Evolutionary conservation across 2,329 filamentous ascomycete genomes (phyloP).

Genomic region (Fusarium humuli): DNA sequence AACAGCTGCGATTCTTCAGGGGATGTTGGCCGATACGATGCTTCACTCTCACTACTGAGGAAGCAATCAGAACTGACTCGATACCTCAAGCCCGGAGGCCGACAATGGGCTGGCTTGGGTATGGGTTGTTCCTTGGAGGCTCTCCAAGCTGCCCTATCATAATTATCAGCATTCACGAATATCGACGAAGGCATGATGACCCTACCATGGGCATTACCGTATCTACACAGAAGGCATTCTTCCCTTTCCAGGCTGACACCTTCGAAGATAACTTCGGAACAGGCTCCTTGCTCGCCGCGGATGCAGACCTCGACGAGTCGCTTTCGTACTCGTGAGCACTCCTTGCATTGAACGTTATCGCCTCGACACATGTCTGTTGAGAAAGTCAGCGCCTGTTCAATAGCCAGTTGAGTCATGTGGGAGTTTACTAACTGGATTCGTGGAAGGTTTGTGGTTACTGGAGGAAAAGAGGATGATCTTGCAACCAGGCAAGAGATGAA

Average conservation of each 20-base stretch:
- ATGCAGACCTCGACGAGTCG: conserved; percentile 26
- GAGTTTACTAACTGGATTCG: neutral
- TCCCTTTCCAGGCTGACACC: conserved; percentile 23
- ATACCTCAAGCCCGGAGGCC: neutral
- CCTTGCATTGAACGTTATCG: conserved; percentile 32
- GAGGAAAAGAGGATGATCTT: neutral
- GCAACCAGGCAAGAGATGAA: conserved; percentile 3
- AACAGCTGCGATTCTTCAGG: neutral
- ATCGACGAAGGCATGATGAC: conserved; percentile 11
- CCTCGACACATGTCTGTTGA: conserved; percentile 31
- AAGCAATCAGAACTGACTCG: neutral
- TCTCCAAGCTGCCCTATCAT: conserved; percentile 21
- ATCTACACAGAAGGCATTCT: conserved; percentile 22
- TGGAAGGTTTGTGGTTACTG: neutral
- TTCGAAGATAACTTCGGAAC: conserved; percentile 26
- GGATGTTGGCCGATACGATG: neutral
- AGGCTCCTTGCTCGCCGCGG: conserved; percentile 26
- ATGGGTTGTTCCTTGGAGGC: conserved; percentile 11
- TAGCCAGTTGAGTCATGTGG: too few relatives aligned
- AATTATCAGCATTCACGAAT: conserved; percentile 7
- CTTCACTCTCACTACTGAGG: neutral
- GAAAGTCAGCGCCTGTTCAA: neutral
- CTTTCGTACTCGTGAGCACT: conserved; percentile 20
- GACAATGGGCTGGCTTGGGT: neutral
- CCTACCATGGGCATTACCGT: conserved; percentile 7